Base-by-base conservation (phyloP, 225 moss, liverwort and hornwort genomes). In the Bryoerythrophyllum caledonicum region DNA sequence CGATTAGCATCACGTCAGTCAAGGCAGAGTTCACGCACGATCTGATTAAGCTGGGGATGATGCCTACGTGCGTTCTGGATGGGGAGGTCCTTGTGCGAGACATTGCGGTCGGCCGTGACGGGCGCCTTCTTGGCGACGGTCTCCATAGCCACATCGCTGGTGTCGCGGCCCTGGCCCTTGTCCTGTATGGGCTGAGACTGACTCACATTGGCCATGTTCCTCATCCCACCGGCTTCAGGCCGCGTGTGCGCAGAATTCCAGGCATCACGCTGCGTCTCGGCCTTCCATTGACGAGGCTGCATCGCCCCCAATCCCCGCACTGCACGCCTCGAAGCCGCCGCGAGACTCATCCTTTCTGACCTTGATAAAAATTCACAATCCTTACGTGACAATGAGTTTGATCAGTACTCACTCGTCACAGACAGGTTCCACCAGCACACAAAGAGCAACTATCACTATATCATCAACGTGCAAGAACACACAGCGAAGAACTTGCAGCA, bases 121-220 rank as follows among this genome's bases (percentile, higher is more conserved):
- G 88, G 88, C 6, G 88, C 86, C 59, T 67, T 79, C 81, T 81
- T 76, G 2, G 88, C 86, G 23, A 83, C 73, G 4, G 83, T 88
- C 76, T 88, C 88, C 44, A 77, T 63, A 2, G 78, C 74, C 30
- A 79, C 56, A 15, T 75, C 71, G 49, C 23, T 72, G 23, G 41
- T 65, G 41, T 30, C 32, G 48, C 48, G 16, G 16, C 4, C 21
- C 21, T 3, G 44, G 12, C 19, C 46, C 24, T 17, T 49, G n/a
- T 74, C 75, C 38, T 70, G 60, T 12, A 72, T 28, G 19, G 82
- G 19, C 34, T 55, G 68, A 13, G 80, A 10, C 75, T 75, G 48
- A 19, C 48, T 63, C 43, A 81, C 13, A 6, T 81, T 0, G 44
- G 83, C 86, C 78, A 58, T 65, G 27, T 37, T 9, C 19, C 30